These are phyloP conservation scores for Serendipita sp. DNA, from an alignment of 768 basidiomycete species.

Conservation along the genomic window DNA sequence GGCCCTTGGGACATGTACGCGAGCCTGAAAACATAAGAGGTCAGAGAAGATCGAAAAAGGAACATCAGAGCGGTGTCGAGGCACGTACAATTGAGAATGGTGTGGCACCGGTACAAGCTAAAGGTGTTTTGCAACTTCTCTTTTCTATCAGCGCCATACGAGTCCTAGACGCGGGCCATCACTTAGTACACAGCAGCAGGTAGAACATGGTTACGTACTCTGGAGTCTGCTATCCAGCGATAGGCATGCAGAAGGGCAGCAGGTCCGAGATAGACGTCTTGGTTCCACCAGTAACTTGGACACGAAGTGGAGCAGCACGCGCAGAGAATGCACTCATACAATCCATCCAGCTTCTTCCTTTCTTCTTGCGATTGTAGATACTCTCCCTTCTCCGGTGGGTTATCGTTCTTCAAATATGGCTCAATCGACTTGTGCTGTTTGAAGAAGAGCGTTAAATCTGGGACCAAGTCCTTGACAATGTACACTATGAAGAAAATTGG, in stretches of 20 bases:
- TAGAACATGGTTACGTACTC: slow-evolving; percentile 32
- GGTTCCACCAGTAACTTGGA: slow-evolving; percentile 99
- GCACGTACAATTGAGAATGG: slow-evolving; percentile 86
- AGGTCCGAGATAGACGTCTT: slow-evolving; percentile 94
- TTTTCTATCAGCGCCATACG: slow-evolving; percentile 61
- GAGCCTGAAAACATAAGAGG: slow-evolving; percentile 33
- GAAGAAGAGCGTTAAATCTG: slow-evolving; percentile 81
- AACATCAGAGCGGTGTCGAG: background rate
- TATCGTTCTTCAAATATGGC: slow-evolving; percentile 88
- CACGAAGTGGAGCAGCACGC: slow-evolving; percentile 97
- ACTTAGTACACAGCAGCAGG: background rate
- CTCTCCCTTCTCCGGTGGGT: slow-evolving; percentile 65
- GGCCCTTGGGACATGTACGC: slow-evolving; percentile 92
- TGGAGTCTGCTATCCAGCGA: slow-evolving; percentile 94
- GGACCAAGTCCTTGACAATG: slow-evolving; percentile 96
- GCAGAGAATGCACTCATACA: slow-evolving; percentile 96
- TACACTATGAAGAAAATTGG: slow-evolving; percentile 47
- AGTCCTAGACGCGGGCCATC: slow-evolving; percentile 33
- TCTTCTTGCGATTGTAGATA: slow-evolving; percentile 83
- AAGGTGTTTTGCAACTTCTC: slow-evolving; percentile 90
- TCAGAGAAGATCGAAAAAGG: background rate
- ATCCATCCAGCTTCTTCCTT: slow-evolving; percentile 84
- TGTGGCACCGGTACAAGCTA: slow-evolving; percentile 95
- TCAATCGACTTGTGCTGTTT: slow-evolving; percentile 99
- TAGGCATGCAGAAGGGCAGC: slow-evolving; percentile 95